phyloP scores from a whole-genome alignment of 306 rosid species.

The Vicia faba region DNA sequence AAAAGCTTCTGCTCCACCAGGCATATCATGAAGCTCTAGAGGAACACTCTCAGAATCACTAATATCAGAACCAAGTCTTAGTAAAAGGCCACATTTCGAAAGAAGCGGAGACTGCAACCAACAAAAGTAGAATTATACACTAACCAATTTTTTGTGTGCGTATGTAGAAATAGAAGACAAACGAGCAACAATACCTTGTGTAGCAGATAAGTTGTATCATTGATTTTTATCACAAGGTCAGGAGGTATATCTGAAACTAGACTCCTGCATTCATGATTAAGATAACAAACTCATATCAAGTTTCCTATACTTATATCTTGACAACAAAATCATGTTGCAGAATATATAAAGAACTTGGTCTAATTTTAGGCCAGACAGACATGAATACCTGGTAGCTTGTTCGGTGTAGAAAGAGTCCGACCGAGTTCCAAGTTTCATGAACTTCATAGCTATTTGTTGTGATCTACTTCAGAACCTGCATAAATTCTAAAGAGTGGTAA shows the following conservation, averaged over 20 bases:
- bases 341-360: no score
- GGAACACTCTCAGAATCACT: conserved; percentile 50
- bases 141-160: no score
- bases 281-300: conserved; percentile 16
- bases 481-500: conserved; percentile 22
- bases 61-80: conserved; percentile 65
- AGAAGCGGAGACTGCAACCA: conserved; percentile 77
- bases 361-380: conserved; percentile 12
- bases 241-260: conserved; percentile 64
- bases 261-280: conserved; percentile 57
- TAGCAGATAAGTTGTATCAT: conserved; percentile 63
- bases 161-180: no score
- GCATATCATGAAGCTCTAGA: conserved; percentile 78
- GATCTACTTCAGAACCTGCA: conserved; percentile 45
- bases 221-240: conserved; percentile 69
- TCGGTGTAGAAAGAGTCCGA: conserved; percentile 85
- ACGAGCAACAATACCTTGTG: conserved; percentile 64
- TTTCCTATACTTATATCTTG: conserved; percentile 3
- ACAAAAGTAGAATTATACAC: conserved; percentile 44
- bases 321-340: no score
- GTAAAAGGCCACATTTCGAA: conserved; percentile 79
- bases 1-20: conserved; percentile 85
- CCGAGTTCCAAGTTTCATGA: conserved; percentile 95
- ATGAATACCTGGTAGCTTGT: conserved; percentile 85
- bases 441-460: conserved; percentile 66